phyloP scores from a whole-genome alignment of 140 eudicot species.

The Bidens hawaiensis region DNA sequence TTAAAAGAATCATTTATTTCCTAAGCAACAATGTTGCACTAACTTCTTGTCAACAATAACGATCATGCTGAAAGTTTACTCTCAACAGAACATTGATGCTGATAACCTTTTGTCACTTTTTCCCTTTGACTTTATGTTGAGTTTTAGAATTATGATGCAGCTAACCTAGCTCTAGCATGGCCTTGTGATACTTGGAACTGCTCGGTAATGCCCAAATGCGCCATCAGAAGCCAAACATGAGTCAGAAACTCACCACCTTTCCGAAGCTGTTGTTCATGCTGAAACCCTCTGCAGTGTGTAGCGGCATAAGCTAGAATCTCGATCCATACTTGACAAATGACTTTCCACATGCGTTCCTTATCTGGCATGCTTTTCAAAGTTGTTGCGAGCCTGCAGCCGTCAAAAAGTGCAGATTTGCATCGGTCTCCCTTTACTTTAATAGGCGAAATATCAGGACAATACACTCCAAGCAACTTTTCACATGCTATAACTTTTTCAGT shows the following conservation, averaged over 20 bases:
- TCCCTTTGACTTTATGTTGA: no score
- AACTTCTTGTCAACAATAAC: no score
- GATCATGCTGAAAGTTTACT: no score
- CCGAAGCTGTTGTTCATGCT: constrained; percentile 31
- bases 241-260: constrained; percentile 30
- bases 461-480: constrained; percentile 34
- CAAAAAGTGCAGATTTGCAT: constrained; percentile 52
- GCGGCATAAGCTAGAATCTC: constrained; percentile 43
- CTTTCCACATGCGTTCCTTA: constrained; percentile 28
- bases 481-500: constrained; percentile 20
- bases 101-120: no score
- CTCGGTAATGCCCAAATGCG: constrained; percentile 41
- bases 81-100: no score
- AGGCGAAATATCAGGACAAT: constrained; percentile 33
- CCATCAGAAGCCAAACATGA: constrained; percentile 46
- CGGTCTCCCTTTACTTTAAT: constrained; percentile 53
- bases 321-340: constrained; percentile 43
- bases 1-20: no score
- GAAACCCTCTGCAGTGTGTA: constrained; percentile 14
- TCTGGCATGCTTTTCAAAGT: constrained; percentile 2
- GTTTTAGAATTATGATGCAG: neutral
- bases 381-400: constrained; percentile 41
- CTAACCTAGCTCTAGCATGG: constrained; percentile 39
- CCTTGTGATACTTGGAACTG: constrained; percentile 39
- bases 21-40: neutral